Percentiles rank a stretch among this genome's conserved stretches.
Evolutionary conservation across 768 basidiomycete species (phyloP).

Genomic region (Psilocybe azurescens): DNA sequence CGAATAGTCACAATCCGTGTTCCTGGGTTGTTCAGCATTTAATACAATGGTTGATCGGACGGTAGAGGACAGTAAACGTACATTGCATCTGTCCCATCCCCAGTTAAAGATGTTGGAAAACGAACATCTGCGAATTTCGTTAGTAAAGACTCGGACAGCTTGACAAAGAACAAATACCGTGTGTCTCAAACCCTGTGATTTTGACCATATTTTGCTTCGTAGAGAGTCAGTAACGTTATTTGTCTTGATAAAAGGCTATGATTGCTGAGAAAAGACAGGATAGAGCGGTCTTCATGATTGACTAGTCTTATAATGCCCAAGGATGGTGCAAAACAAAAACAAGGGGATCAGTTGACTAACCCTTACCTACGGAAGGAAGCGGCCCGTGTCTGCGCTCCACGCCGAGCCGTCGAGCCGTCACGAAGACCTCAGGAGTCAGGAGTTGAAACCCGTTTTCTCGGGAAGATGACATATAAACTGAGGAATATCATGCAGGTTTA

Average conservation of each 20-base stretch:
- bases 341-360: conserved; percentile 8
- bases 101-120: conserved; percentile 89
- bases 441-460: no score
- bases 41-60: neutral
- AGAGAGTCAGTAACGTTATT: neutral
- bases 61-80: conserved; percentile 31
- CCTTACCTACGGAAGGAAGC: neutral
- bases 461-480: no score
- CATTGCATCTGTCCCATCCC: conserved; percentile 96
- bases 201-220: conserved; percentile 32
- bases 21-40: conserved; percentile 56
- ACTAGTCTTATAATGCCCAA: conserved; percentile 2
- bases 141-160: neutral
- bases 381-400: neutral
- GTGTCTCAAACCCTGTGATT: conserved; percentile 39
- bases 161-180: conserved; percentile 27
- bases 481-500: no score
- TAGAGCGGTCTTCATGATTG: neutral
- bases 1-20: conserved; percentile 95
- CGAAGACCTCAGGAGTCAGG: no score
- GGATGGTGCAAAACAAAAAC: conserved; percentile 8
- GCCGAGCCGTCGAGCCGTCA: no score
- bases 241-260: neutral
- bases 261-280: neutral
- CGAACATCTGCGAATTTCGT: conserved; percentile 67